phyloP scores from a whole-genome alignment of 2,329 filamentous ascomycete genomes.

The Ophiostoma tasmaniense region DNA sequence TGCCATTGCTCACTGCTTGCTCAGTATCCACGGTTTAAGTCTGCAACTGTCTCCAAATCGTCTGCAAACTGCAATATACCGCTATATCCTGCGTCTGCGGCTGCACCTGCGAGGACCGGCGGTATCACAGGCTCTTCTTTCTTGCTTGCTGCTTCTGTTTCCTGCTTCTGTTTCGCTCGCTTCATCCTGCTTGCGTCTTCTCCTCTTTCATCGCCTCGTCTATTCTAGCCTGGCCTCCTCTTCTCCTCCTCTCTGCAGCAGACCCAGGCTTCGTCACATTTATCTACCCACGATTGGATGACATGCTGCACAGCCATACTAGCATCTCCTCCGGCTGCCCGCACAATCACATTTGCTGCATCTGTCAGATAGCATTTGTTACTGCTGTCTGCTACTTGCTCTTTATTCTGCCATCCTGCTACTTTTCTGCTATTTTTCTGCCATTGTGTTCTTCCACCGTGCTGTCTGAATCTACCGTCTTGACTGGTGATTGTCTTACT shows the following conservation, averaged over 20 bases:
- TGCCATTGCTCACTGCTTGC: neutral
- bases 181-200: neutral
- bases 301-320: neutral
- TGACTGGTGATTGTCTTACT: neutral
- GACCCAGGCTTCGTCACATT: neutral
- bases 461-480: neutral
- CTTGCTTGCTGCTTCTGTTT: neutral
- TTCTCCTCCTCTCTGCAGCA: neutral
- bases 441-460: neutral
- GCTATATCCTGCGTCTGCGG: neutral
- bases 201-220: neutral
- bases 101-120: neutral
- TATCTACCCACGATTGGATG: neutral
- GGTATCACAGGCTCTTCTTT: constrained; percentile 4
- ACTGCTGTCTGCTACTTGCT: neutral
- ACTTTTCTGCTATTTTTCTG: neutral
- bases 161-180: neutral
- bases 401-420: neutral
- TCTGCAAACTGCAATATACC: neutral
- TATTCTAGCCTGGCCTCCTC: neutral
- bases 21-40: neutral
- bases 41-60: too few species aligned
- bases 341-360: neutral
- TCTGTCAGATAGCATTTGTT: too few species aligned
- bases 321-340: neutral